Conservation (phyloP, 2,329 filamentous ascomycete genomes). For the Arachnomyces sp. region DNA sequence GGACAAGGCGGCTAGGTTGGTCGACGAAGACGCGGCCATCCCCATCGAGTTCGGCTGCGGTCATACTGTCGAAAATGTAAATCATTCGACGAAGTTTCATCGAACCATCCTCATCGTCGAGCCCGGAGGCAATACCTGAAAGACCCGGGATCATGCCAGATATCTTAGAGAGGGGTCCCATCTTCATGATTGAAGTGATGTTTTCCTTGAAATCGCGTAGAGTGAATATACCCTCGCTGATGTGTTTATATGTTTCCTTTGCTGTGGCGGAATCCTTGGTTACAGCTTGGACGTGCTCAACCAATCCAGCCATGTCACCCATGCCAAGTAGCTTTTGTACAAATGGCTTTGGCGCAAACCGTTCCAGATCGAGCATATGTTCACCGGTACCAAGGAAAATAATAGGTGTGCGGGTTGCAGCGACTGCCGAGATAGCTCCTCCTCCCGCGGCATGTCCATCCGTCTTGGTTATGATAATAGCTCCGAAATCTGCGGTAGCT, state of each 20-base stretch:
- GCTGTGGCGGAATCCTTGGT: slow-evolving; percentile 71
- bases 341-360: slow-evolving; percentile 87
- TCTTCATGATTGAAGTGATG: slow-evolving; percentile 98
- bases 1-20: slow-evolving; percentile 84
- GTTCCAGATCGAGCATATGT: slow-evolving; percentile 90
- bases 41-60: slow-evolving; percentile 84
- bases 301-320: slow-evolving; percentile 90
- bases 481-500: slow-evolving; percentile 89
- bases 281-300: slow-evolving; percentile 92
- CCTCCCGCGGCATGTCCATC: slow-evolving; percentile 92
- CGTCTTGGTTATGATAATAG: slow-evolving; percentile 98
- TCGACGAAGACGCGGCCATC: slow-evolving; percentile 93
- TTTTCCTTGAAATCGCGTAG: slow-evolving; percentile 91
- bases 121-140: slow-evolving; percentile 84
- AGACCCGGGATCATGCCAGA: slow-evolving; percentile 98
- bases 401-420: slow-evolving; percentile 91
- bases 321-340: slow-evolving; percentile 90
- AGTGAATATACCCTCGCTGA: slow-evolving; percentile 92
- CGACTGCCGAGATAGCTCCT: slow-evolving; percentile 94
- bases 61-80: slow-evolving; percentile 98
- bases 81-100: slow-evolving; percentile 96
- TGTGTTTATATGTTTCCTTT: slow-evolving; percentile 99
- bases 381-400: slow-evolving; percentile 97
- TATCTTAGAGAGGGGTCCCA: slow-evolving; percentile 95
- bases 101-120: slow-evolving; percentile 95